Evolutionary conservation across 176 grass and related monocot genomes (phyloP), one percentile per base, ranked within the genome.

Genomic region (Elaeis guineensis): DNA sequence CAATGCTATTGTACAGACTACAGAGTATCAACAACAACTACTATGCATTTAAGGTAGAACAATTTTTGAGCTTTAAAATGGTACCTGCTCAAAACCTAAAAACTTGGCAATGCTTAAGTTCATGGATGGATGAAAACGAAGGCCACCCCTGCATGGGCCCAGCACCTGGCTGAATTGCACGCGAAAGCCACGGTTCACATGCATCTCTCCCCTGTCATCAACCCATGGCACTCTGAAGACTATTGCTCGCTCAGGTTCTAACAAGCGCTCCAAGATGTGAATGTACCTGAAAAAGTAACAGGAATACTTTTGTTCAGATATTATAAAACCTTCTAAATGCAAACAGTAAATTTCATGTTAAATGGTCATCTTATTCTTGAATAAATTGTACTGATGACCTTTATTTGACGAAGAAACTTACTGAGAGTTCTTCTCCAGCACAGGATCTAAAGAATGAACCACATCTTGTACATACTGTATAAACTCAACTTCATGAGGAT

Each of bases 181-280:
- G 6, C 94, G 84, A 49, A 92, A 98, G 23, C 94, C 94, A 66
- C 94, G 68, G 77, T 93, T 92, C 22, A 93, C 79, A 89, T 93
- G 94, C 67, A 67, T 68, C 66, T 92, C 88, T 4, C 94, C 88
- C 77, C 77, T 85, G 25, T 93, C 94, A 83, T 93, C 94, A 78
- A 93, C 65, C 94, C 94, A 98, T 68, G 94, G 87, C 51, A 98
- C 94, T 86, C 94, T 88, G 74, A 98, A 98, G n/a, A 98, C 62
- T 68, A 98, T 73, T 18, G 72, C 81, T 81, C 85, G 81, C 56
- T 98, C 94, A 17, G 94, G 94, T 78, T 98, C 94, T 67, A 98
- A 80, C 59, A 98, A 80, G 66, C 94, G 85, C 71, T 93, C 88
- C 79, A 98, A 83, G 54, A 98, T 98, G 24, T 85, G 85, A 65